phyloP scores from a whole-genome alignment of 2,329 filamentous ascomycete genomes.

The Neonectria coccinea region DNA sequence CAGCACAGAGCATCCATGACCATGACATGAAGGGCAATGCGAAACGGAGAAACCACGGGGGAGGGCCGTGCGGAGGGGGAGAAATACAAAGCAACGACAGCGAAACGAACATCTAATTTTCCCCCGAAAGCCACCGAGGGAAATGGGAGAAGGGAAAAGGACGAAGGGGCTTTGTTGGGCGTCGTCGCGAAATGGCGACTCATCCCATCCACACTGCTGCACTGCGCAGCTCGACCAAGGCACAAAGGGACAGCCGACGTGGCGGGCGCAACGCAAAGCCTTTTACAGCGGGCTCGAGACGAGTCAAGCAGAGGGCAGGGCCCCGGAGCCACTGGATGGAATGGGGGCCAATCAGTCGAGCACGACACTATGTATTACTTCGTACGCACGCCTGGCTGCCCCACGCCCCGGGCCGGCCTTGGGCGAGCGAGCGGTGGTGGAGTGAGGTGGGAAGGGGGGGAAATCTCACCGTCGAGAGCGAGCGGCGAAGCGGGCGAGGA shows the following conservation, averaged over 20 bases:
- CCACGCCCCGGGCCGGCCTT: conserved; percentile 46
- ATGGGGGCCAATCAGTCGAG: conserved; percentile 51
- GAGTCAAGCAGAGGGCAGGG: conserved; percentile 28
- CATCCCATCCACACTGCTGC: conserved; percentile 6
- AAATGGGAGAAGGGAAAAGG: conserved; percentile 9
- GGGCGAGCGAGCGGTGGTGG: conserved; percentile 21
- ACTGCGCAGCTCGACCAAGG: conserved; percentile 2
- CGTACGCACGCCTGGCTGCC: conserved; percentile 42
- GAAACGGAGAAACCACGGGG: conserved; percentile 16
- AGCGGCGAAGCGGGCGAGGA: conserved; percentile 41
- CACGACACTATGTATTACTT: conserved; percentile 39
- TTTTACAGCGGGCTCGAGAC: conserved; percentile 3
- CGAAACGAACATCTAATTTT: conserved; percentile 21
- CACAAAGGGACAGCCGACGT: conserved; percentile 12
- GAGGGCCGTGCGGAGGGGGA: conserved; percentile 18
- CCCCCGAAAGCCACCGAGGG: conserved; percentile 15
- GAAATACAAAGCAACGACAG: conserved; percentile 20
- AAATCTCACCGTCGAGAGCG: conserved; percentile 45
- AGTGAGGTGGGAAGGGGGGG: conserved; percentile 41
- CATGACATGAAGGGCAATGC: not conserved
- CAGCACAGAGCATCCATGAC: conserved; percentile 15
- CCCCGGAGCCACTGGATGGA: conserved; percentile 40
- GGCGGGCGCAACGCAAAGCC: conserved; percentile 15
- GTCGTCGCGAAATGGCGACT: conserved; percentile 8
- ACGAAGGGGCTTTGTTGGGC: not conserved